A percentile compares a stretch with the other conserved stretches of the same genome.
phyloP scores from a whole-genome alignment of 2,329 filamentous ascomycete species.

The Talaromyces sp. region DNA sequence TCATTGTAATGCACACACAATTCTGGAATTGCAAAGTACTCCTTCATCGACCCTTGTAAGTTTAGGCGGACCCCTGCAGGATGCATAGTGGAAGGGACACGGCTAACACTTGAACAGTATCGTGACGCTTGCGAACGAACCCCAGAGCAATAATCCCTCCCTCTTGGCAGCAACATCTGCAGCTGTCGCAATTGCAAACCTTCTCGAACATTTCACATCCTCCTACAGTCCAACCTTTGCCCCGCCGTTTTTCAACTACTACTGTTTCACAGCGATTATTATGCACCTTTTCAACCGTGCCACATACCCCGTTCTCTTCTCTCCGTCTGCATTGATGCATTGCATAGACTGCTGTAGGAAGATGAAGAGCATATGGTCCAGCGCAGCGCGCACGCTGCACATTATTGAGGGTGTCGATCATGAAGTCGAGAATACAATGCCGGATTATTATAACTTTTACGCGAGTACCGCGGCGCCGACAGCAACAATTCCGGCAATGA shows the following conservation, averaged over 20 bases:
- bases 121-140: neutral
- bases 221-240: conserved; percentile 16
- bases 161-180: neutral
- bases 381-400: conserved; percentile 15
- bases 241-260: conserved; percentile 18
- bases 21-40: conserved; percentile 2
- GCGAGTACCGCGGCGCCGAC: neutral
- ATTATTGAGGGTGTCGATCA: conserved; percentile 18
- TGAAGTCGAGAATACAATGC: conserved; percentile 13
- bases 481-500: neutral
- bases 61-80: neutral
- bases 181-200: neutral
- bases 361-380: conserved; percentile 18
- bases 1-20: neutral
- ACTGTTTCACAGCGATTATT: conserved; percentile 17
- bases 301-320: conserved; percentile 17
- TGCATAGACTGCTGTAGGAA: conserved; percentile 18
- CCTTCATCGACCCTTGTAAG: neutral
- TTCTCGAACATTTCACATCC: conserved; percentile 18
- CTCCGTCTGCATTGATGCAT: conserved; percentile 15
- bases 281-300: conserved; percentile 18
- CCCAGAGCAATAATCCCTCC: neutral
- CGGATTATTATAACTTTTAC: neutral
- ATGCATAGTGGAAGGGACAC: neutral
- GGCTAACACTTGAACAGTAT: neutral